These are phyloP conservation scores for Coelastrella sp. DNA, from an alignment of 139 green algal genomes.

Conservation along the genomic window DNA sequence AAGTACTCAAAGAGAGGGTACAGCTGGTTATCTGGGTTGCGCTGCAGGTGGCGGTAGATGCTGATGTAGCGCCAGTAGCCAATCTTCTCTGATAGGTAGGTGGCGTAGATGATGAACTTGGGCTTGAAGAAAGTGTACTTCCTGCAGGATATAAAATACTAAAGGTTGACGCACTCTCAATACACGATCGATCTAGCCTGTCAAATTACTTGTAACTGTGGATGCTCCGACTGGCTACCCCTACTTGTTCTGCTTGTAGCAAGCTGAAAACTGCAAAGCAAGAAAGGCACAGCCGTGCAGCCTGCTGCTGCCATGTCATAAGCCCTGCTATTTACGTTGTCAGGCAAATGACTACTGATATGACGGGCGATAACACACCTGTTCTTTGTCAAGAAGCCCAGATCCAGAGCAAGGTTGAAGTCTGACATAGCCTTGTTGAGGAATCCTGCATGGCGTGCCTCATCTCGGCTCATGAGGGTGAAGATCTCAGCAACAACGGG, in stretches of 20 bases:
- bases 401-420: conserved; percentile 90
- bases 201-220: too few relatives aligned
- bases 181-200: too few relatives aligned
- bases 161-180: too few relatives aligned
- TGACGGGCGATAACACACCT: conserved; percentile 24
- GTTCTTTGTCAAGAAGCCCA: conserved; percentile 99
- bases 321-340: too few relatives aligned
- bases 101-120: conserved; percentile 99
- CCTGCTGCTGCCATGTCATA: too few relatives aligned
- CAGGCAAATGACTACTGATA: background rate
- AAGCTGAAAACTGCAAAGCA: too few relatives aligned
- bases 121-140: conserved; percentile 96
- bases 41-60: conserved; percentile 79
- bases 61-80: conserved; percentile 97
- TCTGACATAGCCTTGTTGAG: conserved; percentile 93
- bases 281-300: too few relatives aligned
- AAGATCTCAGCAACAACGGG: conserved; percentile 88
- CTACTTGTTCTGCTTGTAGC: too few relatives aligned
- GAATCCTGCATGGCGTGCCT: conserved; percentile 98
- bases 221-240: too few relatives aligned
- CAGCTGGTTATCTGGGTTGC: conserved; percentile 95
- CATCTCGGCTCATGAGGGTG: conserved; percentile 98
- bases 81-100: conserved; percentile 98
- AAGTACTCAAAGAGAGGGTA: conserved; percentile 99
- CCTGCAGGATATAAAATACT: conserved; percentile 56